Base-by-base conservation (phyloP, 1,284 basidiomycete genomes). In the Cryptococcus sp. region DNA sequence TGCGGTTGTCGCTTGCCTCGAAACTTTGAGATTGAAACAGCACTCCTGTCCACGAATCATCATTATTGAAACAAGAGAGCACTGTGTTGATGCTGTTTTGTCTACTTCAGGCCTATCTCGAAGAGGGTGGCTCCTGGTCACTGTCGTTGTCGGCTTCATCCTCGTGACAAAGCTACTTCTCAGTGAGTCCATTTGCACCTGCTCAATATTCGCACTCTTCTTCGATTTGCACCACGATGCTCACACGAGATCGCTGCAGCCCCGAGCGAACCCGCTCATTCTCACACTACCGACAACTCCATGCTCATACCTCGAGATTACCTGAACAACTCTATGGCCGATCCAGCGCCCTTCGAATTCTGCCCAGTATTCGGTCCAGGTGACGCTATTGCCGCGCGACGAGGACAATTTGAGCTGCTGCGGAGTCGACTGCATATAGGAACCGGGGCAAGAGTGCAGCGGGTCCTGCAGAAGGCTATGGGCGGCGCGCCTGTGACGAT, bases 401-500 rank as follows among this genome's bases (percentile, higher is more conserved):
- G 95, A 71, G 90, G 91, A 19, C 82, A 87, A n/a, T 81, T 87
- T 57, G 81, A 84, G 7, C 83, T 97, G 20, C 82, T 89, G 16
- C 88, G 89, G 78, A 91, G 86, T 59, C 82, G 90, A 56, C 73
- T 91, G 59, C 88, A 96, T 77, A 73, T 87, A 0, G 93, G 93
- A 4, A 91, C 87, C 51, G 87, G 90, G n/a, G 88, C 88, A 31
- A 83, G 93, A 46, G 80, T 96, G 4, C 90, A 93, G 76, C 84
- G 87, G 47, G 86, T 96, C 25, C 81, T 97, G 47, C 87, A 88
- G 72, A 88, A 89, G 73, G 93, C 92, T 0, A 81, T 97, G 72
- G 82, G 87, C 3, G 94, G 93, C 8, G 83, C 87, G 62, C 91
- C 93, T 4, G 85, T 96, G 23, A 95, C 93, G 11, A 90, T 97